A percentile compares a stretch with the other conserved stretches of the same genome.
Evolutionary conservation across 139 green algal genomes (phyloP).

Genomic region (Closterium sp.): DNA sequence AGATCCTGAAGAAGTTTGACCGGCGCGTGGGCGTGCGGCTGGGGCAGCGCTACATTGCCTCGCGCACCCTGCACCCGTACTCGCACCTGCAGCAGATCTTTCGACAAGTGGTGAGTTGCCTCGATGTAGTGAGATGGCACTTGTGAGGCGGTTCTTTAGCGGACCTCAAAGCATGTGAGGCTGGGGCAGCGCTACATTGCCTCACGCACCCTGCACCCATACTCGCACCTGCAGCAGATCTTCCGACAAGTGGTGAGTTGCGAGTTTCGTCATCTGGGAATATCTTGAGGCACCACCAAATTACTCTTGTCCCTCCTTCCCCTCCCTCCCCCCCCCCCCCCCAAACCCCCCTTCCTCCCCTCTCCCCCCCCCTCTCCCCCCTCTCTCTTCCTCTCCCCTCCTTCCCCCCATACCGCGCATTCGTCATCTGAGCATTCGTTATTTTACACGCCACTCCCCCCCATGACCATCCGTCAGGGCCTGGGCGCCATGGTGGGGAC

Average conservation of each 20-base stretch:
- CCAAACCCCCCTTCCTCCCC: too few species aligned
- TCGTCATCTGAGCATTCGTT: not conserved
- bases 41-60: slow-evolving; percentile 18
- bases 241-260: slow-evolving; percentile 36
- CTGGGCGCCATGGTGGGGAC: slow-evolving; percentile 45
- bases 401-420: too few species aligned
- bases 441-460: not conserved
- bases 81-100: slow-evolving; percentile 52
- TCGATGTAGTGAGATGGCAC: not conserved
- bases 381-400: not conserved
- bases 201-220: slow-evolving; percentile 28
- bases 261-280: too few species aligned
- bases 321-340: too few species aligned
- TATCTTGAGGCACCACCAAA: too few species aligned
- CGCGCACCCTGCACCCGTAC: slow-evolving; percentile 36
- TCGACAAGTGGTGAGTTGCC: slow-evolving; percentile 37
- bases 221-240: slow-evolving; percentile 46
- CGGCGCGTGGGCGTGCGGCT: slow-evolving; percentile 32
- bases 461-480: slow-evolving; percentile 3
- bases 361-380: too few species aligned
- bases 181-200: slow-evolving; percentile 29
- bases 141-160: too few species aligned
- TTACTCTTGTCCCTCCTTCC: too few species aligned
- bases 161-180: too few species aligned
- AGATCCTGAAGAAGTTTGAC: slow-evolving; percentile 57